Conservation (phyloP, 1,284 basidiomycete species). For the Rhodotorula glutinis region DNA sequence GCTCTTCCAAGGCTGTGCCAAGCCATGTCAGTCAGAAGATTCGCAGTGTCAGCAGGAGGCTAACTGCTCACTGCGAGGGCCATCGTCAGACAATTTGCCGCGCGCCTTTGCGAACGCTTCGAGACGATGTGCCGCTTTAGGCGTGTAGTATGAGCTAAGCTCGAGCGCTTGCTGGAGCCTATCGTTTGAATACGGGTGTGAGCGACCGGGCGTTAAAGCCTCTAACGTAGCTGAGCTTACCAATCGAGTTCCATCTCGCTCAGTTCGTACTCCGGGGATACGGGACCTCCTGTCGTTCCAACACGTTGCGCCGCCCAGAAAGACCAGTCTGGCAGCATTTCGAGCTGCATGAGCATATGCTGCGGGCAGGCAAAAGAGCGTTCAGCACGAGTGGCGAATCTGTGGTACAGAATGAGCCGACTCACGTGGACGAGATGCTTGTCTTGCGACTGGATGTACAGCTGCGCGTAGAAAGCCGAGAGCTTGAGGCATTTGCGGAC, state of each 20-base stretch:
- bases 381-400: background rate
- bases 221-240: constrained; percentile 15
- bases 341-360: constrained; percentile 36
- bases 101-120: constrained; percentile 14
- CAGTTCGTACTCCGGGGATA: constrained; percentile 30
- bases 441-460: constrained; percentile 33
- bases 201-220: too few species aligned
- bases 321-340: constrained; percentile 29
- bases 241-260: constrained; percentile 33
- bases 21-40: background rate
- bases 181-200: too few species aligned
- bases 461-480: constrained; percentile 36
- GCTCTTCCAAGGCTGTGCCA: background rate
- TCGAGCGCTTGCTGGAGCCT: constrained; percentile 34
- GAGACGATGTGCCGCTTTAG: constrained; percentile 23
- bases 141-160: constrained; percentile 34
- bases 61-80: background rate
- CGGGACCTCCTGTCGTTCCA: constrained; percentile 16
- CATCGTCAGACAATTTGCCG: background rate
- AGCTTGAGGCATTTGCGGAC: constrained; percentile 37
- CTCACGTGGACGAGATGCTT: constrained; percentile 37
- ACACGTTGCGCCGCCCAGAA: constrained; percentile 19
- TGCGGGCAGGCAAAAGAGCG: too few species aligned
- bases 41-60: background rate
- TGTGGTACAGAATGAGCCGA: background rate